These are phyloP conservation scores for Diutina rugosa DNA, from an alignment of 1,139 yeast species.

Conservation along the genomic window DNA sequence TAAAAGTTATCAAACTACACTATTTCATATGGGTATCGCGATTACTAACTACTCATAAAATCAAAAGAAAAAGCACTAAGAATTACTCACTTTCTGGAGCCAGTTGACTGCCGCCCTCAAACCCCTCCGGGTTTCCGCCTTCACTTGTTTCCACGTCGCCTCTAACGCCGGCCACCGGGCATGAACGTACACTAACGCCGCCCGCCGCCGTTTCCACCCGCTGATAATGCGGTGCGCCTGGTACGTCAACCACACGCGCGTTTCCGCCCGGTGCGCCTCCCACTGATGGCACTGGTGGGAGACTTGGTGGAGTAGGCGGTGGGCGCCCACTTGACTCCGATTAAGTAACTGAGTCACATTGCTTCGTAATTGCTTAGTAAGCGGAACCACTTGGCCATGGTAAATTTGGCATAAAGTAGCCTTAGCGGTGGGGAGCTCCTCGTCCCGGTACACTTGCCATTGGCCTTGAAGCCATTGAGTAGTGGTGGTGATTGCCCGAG, in stretches of 20 bases:
- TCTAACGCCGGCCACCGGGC: neutral
- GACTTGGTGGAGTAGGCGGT: neutral
- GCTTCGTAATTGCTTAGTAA: neutral
- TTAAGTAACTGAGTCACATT: neutral
- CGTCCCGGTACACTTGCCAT: neutral
- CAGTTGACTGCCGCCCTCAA: neutral
- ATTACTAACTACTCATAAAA: no score
- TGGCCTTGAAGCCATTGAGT: neutral
- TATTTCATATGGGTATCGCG: no score
- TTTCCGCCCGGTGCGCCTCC: neutral
- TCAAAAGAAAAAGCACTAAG: neutral
- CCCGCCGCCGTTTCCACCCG: neutral
- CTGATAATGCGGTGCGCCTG: neutral
- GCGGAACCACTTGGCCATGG: neutral
- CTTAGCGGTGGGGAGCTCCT: neutral
- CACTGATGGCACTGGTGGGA: neutral
- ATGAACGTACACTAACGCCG: neutral
- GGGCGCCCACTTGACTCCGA: neutral
- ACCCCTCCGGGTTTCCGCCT: neutral
- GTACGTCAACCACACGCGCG: neutral
- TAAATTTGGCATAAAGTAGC: neutral
- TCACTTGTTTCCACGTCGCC: neutral
- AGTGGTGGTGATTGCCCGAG: neutral
- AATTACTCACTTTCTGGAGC: neutral
- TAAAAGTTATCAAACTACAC: no score